phyloP scores from a whole-genome alignment of 2,329 filamentous ascomycete genomes.

The Talaromyces sp. region DNA sequence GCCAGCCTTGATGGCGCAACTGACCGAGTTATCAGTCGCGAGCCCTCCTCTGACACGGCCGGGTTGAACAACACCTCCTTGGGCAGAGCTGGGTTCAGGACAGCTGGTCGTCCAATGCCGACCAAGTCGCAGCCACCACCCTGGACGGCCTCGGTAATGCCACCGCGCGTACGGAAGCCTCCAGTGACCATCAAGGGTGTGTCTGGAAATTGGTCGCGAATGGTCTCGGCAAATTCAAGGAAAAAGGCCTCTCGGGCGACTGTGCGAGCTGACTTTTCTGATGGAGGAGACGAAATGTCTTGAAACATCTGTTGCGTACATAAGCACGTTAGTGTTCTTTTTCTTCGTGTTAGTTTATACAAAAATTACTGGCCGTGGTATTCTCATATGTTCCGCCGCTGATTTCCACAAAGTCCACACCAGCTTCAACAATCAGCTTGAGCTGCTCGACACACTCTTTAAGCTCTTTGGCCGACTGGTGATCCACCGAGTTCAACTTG shows the following conservation, averaged over 20 bases:
- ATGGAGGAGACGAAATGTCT: slow-evolving; percentile 6
- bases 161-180: slow-evolving; percentile 54
- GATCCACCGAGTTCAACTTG: slow-evolving; percentile 50
- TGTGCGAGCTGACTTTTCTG: slow-evolving; percentile 33
- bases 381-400: slow-evolving; percentile 58
- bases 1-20: not conserved
- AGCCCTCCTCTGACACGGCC: slow-evolving; percentile 3
- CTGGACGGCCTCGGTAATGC: slow-evolving; percentile 47
- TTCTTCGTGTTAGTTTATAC: slow-evolving; percentile 15
- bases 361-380: slow-evolving; percentile 33
- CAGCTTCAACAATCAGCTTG: slow-evolving; percentile 33
- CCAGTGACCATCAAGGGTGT: slow-evolving; percentile 57
- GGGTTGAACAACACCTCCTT: slow-evolving; percentile 4
- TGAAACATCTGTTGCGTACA: slow-evolving; percentile 29
- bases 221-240: slow-evolving; percentile 57
- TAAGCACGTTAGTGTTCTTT: not conserved
- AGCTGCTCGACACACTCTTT: slow-evolving; percentile 56
- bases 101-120: slow-evolving; percentile 45
- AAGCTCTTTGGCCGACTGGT: slow-evolving; percentile 27
- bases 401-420: slow-evolving; percentile 62
- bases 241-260: slow-evolving; percentile 63
- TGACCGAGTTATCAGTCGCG: slow-evolving; percentile 1
- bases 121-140: slow-evolving; percentile 48
- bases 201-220: slow-evolving; percentile 43
- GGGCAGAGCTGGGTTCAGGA: slow-evolving; percentile 33